These are phyloP conservation scores for Pseudocercospora ulei DNA, from an alignment of 2,329 filamentous ascomycete species.

Conservation along the genomic window DNA sequence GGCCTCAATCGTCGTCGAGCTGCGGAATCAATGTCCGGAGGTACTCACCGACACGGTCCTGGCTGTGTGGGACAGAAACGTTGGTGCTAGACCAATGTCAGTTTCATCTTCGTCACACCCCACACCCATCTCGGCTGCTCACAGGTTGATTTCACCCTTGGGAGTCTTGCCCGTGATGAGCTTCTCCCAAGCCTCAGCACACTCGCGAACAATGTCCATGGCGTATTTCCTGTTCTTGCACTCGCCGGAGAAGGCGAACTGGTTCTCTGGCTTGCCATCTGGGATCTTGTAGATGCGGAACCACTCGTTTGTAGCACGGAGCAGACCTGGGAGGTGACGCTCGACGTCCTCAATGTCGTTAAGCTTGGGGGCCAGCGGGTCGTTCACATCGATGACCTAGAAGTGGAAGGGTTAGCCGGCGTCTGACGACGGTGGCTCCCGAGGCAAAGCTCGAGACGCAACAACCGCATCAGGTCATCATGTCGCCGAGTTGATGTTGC, in stretches of 20 bases:
- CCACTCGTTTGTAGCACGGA: slow-evolving; percentile 98
- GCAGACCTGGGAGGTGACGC: slow-evolving; percentile 89
- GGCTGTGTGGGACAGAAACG: slow-evolving; percentile 62
- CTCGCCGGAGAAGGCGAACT: slow-evolving; percentile 99
- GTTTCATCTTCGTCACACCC: neutral
- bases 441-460: no score
- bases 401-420: no score
- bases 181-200: slow-evolving; percentile 92
- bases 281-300: slow-evolving; percentile 99
- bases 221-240: slow-evolving; percentile 99
- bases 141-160: slow-evolving; percentile 70
- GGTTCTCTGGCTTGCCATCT: slow-evolving; percentile 99
- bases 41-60: slow-evolving; percentile 61
- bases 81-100: slow-evolving; percentile 56
- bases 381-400: slow-evolving; percentile 97
- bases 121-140: slow-evolving; percentile 40
- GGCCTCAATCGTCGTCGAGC: no score
- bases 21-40: no score
- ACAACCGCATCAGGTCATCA: no score
- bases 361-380: slow-evolving; percentile 89
- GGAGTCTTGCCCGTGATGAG: slow-evolving; percentile 82
- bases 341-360: slow-evolving; percentile 99
- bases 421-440: no score
- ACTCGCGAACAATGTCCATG: slow-evolving; percentile 90
- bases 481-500: no score